Percentiles rank a stretch among this genome's conserved stretches.
These are phyloP conservation scores for Microcos paniculata DNA, from an alignment of 345 rosid species.

Conservation along the genomic window DNA sequence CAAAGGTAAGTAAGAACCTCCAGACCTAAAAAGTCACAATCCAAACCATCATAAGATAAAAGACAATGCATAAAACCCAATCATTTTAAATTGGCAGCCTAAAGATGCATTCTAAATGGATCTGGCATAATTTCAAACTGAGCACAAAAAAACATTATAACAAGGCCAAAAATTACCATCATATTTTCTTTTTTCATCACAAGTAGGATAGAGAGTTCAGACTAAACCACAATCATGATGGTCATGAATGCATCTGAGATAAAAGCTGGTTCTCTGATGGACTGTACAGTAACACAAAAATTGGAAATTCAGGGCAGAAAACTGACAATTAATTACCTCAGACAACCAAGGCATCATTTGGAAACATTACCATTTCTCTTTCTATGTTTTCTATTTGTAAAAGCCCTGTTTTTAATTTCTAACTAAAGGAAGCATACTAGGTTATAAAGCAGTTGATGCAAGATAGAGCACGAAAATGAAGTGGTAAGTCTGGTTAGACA, in stretches of 20 bases:
- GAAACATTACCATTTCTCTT: not conserved
- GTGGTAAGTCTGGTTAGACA: not conserved
- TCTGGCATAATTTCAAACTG: not conserved
- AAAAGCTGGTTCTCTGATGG: not conserved
- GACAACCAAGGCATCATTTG: not conserved
- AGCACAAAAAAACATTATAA: not conserved
- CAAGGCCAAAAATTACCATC: not conserved
- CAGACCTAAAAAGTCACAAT: constrained; percentile 55
- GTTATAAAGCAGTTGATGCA: not conserved
- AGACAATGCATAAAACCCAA: not conserved
- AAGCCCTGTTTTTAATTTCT: not conserved
- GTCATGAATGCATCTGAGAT: not conserved
- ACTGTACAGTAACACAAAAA: not conserved
- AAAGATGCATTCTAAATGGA: not conserved
- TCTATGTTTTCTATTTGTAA: not conserved
- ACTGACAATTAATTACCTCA: not conserved
- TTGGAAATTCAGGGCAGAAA: not conserved
- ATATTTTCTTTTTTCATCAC: not conserved
- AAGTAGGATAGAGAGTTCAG: not conserved
- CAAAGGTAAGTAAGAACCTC: constrained; percentile 82
- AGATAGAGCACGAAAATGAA: not conserved
- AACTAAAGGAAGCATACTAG: not conserved
- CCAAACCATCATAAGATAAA: not conserved
- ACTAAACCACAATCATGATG: not conserved
- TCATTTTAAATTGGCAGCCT: constrained; percentile 2